Percentiles rank a stretch among this genome's conserved stretches.
These are phyloP conservation scores for Boletus eberwhitei DNA, from an alignment of 768 basidiomycete genomes.

Conservation along the genomic window DNA sequence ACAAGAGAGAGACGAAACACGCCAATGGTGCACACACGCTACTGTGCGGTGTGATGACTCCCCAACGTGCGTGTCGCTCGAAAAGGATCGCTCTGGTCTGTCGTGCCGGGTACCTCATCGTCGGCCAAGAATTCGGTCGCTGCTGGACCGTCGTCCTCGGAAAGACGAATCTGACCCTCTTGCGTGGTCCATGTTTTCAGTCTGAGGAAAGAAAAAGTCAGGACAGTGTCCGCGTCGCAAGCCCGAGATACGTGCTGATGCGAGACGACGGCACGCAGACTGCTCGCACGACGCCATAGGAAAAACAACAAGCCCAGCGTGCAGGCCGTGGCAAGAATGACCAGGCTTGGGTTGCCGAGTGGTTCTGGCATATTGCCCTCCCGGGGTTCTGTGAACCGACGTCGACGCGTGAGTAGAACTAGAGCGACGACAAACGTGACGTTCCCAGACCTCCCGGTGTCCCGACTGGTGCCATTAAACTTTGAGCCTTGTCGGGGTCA, in stretches of 20 bases:
- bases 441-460: slow-evolving; percentile 23
- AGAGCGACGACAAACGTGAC: neutral
- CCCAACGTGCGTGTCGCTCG: slow-evolving; percentile 10
- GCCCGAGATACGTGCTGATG: slow-evolving; percentile 46
- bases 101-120: slow-evolving; percentile 46
- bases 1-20: neutral
- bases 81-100: slow-evolving; percentile 26
- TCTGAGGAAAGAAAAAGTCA: slow-evolving; percentile 31
- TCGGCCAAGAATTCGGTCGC: slow-evolving; percentile 62
- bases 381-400: slow-evolving; percentile 47
- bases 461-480: slow-evolving; percentile 21
- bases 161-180: slow-evolving; percentile 63
- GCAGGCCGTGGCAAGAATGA: slow-evolving; percentile 57
- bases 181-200: slow-evolving; percentile 51
- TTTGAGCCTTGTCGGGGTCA: neutral
- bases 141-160: slow-evolving; percentile 70
- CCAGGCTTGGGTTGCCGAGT: slow-evolving; percentile 50
- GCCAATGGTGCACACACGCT: neutral
- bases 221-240: neutral
- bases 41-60: slow-evolving; percentile 2
- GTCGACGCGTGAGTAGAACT: neutral
- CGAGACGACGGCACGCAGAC: slow-evolving; percentile 54
- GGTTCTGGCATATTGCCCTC: slow-evolving; percentile 61
- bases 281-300: slow-evolving; percentile 59
- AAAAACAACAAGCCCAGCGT: slow-evolving; percentile 56